Conservation (phyloP, 495 filamentous ascomycete species). For the Acidomyces sp. region DNA sequence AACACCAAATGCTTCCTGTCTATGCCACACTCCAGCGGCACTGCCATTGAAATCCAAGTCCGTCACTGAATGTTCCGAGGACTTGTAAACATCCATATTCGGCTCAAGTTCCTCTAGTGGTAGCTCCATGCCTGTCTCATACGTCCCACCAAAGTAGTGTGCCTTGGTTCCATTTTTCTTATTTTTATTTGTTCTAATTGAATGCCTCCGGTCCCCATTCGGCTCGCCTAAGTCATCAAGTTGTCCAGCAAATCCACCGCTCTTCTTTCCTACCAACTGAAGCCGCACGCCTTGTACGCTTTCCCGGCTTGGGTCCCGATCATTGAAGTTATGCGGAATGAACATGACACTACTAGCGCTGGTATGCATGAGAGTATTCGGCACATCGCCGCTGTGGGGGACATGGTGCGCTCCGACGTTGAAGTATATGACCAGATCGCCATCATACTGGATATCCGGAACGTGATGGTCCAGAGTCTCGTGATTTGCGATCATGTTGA, state of each 20-base stretch:
- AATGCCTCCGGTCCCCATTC: conserved; percentile 13
- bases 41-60: conserved; percentile 14
- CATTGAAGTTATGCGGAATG: conserved; percentile 18
- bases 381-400: conserved; percentile 21
- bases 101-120: conserved; percentile 17
- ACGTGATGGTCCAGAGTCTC: conserved; percentile 35
- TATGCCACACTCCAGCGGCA: conserved; percentile 10
- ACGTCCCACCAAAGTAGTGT: conserved; percentile 15
- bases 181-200: not conserved
- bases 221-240: not conserved
- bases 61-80: conserved; percentile 5
- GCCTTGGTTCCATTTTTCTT: conserved; percentile 2
- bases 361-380: conserved; percentile 19
- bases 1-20: conserved; percentile 10
- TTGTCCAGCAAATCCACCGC: conserved; percentile 18
- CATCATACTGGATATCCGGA: conserved; percentile 18
- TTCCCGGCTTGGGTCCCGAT: conserved; percentile 16
- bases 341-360: conserved; percentile 18
- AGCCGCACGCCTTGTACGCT: conserved; percentile 18
- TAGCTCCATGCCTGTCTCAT: conserved; percentile 13
- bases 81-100: conserved; percentile 10
- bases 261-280: conserved; percentile 12
- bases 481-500: conserved; percentile 41
- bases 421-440: conserved; percentile 43
- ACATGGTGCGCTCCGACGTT: conserved; percentile 48